A percentile compares a stretch with the other conserved stretches of the same genome.
Conservation (phyloP, 805 yeast genomes). For the Sungouiozyma intestinalis region DNA sequence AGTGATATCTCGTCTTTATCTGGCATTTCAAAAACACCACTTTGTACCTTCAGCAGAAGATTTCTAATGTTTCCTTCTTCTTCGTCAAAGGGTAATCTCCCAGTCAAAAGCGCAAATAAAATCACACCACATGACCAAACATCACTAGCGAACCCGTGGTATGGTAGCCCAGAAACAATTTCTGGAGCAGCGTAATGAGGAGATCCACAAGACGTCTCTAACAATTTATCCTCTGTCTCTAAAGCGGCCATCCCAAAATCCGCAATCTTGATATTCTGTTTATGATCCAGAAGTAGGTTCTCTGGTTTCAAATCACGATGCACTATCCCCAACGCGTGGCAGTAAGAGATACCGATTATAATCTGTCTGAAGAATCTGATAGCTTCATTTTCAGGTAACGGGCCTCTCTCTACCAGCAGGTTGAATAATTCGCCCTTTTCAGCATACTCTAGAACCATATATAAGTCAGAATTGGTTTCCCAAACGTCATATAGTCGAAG, state of each 20-base stretch:
- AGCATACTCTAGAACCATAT: conserved; percentile 85
- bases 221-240: conserved; percentile 66
- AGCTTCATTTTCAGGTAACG: conserved; percentile 83
- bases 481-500: conserved; percentile 75
- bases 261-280: conserved; percentile 87
- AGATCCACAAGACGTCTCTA: conserved; percentile 95
- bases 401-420: conserved; percentile 78
- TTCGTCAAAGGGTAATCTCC: conserved; percentile 86
- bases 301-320: conserved; percentile 85
- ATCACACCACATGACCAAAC: conserved; percentile 98
- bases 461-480: conserved; percentile 76
- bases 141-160: conserved; percentile 95
- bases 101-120: conserved; percentile 84
- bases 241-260: conserved; percentile 99
- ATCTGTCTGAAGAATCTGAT: conserved; percentile 81
- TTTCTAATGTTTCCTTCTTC: conserved; percentile 83
- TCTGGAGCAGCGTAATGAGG: conserved; percentile 99
- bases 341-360: conserved; percentile 70
- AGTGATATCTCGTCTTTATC: conserved; percentile 56
- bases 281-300: conserved; percentile 66
- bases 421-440: conserved; percentile 97
- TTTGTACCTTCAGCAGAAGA: conserved; percentile 79
- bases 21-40: conserved; percentile 81
- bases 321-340: conserved; percentile 79
- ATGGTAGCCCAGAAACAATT: conserved; percentile 87